Percentiles rank a stretch among this genome's conserved stretches.
Evolutionary conservation across 805 yeast genomes (phyloP).

Genomic region (Monosporozyma solicola): DNA sequence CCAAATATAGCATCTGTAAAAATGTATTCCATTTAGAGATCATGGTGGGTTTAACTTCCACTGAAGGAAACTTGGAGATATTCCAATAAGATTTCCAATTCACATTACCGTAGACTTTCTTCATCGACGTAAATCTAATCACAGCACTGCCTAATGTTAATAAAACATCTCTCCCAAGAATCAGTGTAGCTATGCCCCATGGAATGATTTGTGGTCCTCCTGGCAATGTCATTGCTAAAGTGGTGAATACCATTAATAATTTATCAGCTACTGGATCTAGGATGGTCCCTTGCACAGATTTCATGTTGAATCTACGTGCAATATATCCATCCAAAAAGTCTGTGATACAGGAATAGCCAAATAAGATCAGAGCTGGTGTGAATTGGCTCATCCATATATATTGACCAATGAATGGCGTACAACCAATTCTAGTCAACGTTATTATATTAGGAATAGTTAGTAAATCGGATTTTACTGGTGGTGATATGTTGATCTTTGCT

Average conservation of each 20-base stretch:
- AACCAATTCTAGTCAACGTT: slow-evolving; percentile 68
- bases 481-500: neutral
- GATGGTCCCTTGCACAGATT: slow-evolving; percentile 79
- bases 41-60: slow-evolving; percentile 77
- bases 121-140: slow-evolving; percentile 54
- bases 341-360: slow-evolving; percentile 79
- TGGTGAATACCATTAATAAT: slow-evolving; percentile 75
- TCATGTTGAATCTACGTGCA: slow-evolving; percentile 71
- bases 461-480: neutral
- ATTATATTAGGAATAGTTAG: slow-evolving; percentile 62
- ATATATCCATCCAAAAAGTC: slow-evolving; percentile 88
- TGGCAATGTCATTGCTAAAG: slow-evolving; percentile 56
- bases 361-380: slow-evolving; percentile 57
- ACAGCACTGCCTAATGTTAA: slow-evolving; percentile 65
- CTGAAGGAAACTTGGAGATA: slow-evolving; percentile 61
- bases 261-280: slow-evolving; percentile 96
- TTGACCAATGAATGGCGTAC: slow-evolving; percentile 82
- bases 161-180: slow-evolving; percentile 75
- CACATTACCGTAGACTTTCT: slow-evolving; percentile 13
- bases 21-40: slow-evolving; percentile 86
- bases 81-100: slow-evolving; percentile 70
- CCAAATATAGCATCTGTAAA: slow-evolving; percentile 86
- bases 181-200: slow-evolving; percentile 50
- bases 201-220: slow-evolving; percentile 59
- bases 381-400: slow-evolving; percentile 58